Evolutionary conservation across 371 early-diverging fungal genomes (phyloP).

Genomic region (Lichtheimia hyalospora): DNA sequence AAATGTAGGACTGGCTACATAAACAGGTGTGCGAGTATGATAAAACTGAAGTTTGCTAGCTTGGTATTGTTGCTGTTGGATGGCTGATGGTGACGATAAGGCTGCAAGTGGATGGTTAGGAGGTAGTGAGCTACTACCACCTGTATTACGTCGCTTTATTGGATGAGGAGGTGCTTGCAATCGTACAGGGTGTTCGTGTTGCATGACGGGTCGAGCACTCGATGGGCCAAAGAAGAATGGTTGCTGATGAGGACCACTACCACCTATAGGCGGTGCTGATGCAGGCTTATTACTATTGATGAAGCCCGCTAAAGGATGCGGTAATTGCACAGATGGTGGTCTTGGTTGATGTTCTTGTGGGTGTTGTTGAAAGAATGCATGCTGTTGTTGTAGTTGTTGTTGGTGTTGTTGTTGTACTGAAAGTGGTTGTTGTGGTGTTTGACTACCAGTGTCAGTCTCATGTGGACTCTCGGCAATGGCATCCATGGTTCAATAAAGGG

Average conservation of each 20-base stretch:
- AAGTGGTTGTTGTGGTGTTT: not conserved
- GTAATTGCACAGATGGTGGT: slow-evolving; percentile 5
- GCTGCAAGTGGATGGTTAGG: slow-evolving; percentile 23
- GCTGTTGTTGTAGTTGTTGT: slow-evolving; percentile 1
- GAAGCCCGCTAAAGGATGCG: not conserved
- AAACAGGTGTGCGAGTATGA: slow-evolving; percentile 21
- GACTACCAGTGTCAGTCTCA: slow-evolving; percentile 2
- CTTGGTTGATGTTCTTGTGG: slow-evolving; percentile 3
- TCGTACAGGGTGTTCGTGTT: slow-evolving; percentile 1
- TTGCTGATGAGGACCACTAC: slow-evolving; percentile 1
- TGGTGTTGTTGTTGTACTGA: not conserved
- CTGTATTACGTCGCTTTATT: slow-evolving; percentile 10
- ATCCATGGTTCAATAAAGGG: not conserved
- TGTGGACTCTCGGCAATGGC: slow-evolving; percentile 2
- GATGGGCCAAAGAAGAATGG: slow-evolving; percentile 7
- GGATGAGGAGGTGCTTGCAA: slow-evolving; percentile 14
- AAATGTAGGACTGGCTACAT: slow-evolving; percentile 18
- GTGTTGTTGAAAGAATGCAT: not conserved
- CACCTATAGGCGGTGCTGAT: slow-evolving; percentile 1
- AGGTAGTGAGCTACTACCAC: slow-evolving; percentile 11
- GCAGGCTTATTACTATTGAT: slow-evolving; percentile 2
- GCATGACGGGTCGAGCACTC: not conserved
- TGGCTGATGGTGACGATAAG: slow-evolving; percentile 5
- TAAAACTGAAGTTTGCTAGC: slow-evolving; percentile 15
- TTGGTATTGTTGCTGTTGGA: slow-evolving; percentile 18